phyloP scores from a whole-genome alignment of 1,284 basidiomycete species.

The Fistulina hepatica region DNA sequence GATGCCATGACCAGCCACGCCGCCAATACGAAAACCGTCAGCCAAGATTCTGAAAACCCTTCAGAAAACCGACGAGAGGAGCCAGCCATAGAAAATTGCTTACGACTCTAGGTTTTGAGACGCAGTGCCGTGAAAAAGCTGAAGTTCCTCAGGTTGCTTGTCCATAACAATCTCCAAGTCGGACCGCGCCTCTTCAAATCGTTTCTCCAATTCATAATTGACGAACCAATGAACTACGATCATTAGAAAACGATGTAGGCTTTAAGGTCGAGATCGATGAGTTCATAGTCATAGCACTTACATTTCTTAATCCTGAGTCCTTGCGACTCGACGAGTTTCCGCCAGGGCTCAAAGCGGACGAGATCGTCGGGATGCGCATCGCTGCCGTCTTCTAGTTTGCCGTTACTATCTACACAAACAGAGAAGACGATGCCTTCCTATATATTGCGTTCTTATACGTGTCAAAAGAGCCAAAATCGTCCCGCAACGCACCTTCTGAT shows the following conservation, averaged over 20 bases:
- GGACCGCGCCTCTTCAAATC: slow-evolving; percentile 12
- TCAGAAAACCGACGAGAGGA: neutral
- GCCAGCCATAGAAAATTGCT: neutral
- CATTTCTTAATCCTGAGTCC: slow-evolving; percentile 4
- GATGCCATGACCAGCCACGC: slow-evolving; percentile 8
- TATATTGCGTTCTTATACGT: neutral
- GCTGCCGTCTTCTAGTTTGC: slow-evolving; percentile 10
- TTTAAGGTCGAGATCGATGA: neutral
- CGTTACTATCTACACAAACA: slow-evolving; percentile 8
- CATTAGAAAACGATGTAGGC: neutral
- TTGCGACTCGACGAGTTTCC: neutral
- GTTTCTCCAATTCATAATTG: slow-evolving; percentile 16
- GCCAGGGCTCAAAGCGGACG: slow-evolving; percentile 5
- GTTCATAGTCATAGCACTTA: neutral
- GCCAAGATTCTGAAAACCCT: neutral
- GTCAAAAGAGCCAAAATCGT: neutral
- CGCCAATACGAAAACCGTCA: slow-evolving; percentile 14
- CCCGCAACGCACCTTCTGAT: neutral
- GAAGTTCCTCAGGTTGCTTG: slow-evolving; percentile 10
- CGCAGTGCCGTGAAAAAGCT: slow-evolving; percentile 13
- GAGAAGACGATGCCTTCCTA: slow-evolving; percentile 12
- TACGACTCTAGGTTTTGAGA: slow-evolving; percentile 12
- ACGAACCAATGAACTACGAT: slow-evolving; percentile 16
- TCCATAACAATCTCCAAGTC: slow-evolving; percentile 6
- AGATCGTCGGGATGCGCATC: slow-evolving; percentile 12